Evolutionary conservation across 495 filamentous ascomycete species (phyloP), one percentile per base, ranked within the genome.

Genomic region (Penicillium subrubescens): DNA sequence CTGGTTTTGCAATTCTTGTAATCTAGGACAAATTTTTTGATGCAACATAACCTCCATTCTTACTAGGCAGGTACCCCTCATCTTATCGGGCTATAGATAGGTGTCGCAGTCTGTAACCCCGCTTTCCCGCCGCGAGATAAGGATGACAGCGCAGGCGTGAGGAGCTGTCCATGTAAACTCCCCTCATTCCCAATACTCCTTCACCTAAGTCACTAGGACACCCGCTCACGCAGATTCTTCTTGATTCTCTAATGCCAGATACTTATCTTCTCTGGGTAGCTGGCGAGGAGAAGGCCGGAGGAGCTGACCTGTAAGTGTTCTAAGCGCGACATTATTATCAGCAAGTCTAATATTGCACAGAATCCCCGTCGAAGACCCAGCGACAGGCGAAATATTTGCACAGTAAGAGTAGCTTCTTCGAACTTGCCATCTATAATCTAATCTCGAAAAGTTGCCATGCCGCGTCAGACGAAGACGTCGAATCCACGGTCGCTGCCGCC

Each of bases 381-480:
- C 71, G 17, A 73, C 68, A 0, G 57, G 68, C 5, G 62, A 71
- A n/a, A 46, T 61, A 12, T 69, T 71, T 29, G 71, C 71, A 0
- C 15, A 50, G 71, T 73, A 54, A 60, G 68, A 19, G 21, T 8
- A 15, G 0, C 17, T 14, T 31, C 15, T 1, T 4, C 34, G 35
- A 8, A 52, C 11, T 21, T 15, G 15, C 2, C 17, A 10, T 10
- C 7, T 7, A 0, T 3, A 31, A 0, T 5, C 56, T 62, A 33
- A 64, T n/a, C 2, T n/a, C 19, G 4, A 17, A 12, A 21, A 73
- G 71, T 31, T 73, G 71, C 27, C 68, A 86, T 63, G 73, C 83
- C 2, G 85, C 87, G 19, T 81, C 83, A 0, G 41, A 68, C 5
- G 70, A 78, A 23, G 82, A 85, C 46, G 77, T 88, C 27, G 70